Percentiles rank a stretch among this genome's conserved stretches.
Conservation (phyloP, 2,329 filamentous ascomycete genomes). For the Fusarium sp. region DNA sequence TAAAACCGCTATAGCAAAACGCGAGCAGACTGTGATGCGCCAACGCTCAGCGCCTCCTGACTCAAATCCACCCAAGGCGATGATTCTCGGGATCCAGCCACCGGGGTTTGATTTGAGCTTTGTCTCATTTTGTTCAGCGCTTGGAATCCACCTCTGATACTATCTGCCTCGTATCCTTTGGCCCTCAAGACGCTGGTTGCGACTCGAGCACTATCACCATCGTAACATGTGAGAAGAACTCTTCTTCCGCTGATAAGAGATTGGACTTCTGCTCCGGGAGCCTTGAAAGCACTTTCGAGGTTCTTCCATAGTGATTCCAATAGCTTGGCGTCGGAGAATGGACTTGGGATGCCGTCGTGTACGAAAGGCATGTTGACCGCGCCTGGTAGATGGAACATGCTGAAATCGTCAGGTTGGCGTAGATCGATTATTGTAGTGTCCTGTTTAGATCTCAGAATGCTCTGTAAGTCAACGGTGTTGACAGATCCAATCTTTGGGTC, state of each 20-base stretch:
- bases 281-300: conserved; percentile 56
- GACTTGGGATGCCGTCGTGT: conserved; percentile 49
- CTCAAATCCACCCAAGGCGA: conserved; percentile 21
- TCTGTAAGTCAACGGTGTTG: background rate
- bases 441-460: conserved; percentile 29
- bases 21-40: background rate
- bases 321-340: conserved; percentile 57
- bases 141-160: conserved; percentile 60
- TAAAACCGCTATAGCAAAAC: conserved; percentile 1
- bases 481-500: background rate
- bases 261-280: conserved; percentile 33
- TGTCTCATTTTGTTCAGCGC: conserved; percentile 47
- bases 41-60: conserved; percentile 1
- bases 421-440: conserved; percentile 57
- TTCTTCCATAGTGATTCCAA: conserved; percentile 59
- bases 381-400: conserved; percentile 54
- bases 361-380: conserved; percentile 59
- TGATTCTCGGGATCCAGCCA: background rate
- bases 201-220: conserved; percentile 64
- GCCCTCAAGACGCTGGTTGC: conserved; percentile 64
- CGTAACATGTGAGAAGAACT: conserved; percentile 62
- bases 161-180: conserved; percentile 59
- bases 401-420: conserved; percentile 55
- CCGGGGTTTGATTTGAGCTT: background rate
- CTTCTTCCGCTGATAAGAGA: conserved; percentile 46